These are phyloP conservation scores for Hanseniaspora lachancei DNA, from an alignment of 805 yeast genomes.

Conservation along the genomic window DNA sequence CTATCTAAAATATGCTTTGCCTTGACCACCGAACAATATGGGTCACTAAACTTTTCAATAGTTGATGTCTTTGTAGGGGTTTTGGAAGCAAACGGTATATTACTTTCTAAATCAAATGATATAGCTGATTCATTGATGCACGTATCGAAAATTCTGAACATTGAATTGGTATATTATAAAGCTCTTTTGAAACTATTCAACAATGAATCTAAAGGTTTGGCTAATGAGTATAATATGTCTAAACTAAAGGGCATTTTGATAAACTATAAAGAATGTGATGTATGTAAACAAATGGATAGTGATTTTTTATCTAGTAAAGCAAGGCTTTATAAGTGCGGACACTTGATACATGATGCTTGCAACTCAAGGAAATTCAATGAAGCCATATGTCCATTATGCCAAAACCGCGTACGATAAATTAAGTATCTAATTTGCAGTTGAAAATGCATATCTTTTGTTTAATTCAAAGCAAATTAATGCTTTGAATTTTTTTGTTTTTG, in stretches of 20 bases:
- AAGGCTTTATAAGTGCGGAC: constrained; percentile 9
- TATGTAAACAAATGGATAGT: constrained; percentile 40
- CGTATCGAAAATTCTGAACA: constrained; percentile 48
- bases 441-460: too few species aligned
- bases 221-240: constrained; percentile 32
- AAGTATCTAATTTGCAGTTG: too few species aligned
- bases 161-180: constrained; percentile 45
- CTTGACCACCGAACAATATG: constrained; percentile 17
- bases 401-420: background rate
- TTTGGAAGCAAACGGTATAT: constrained; percentile 35
- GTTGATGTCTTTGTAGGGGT: constrained; percentile 43
- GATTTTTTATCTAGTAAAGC: constrained; percentile 25
- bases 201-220: constrained; percentile 38
- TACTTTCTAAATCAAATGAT: constrained; percentile 43
- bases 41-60: constrained; percentile 30
- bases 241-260: constrained; percentile 54
- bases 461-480: too few species aligned
- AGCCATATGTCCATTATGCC: background rate
- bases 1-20: constrained; percentile 12
- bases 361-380: background rate
- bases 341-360: background rate
- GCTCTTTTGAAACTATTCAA: constrained; percentile 44
- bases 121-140: constrained; percentile 48
- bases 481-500: background rate
- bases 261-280: constrained; percentile 46